A percentile compares a stretch with the other conserved stretches of the same genome.
Conservation (phyloP, 2,329 filamentous ascomycete species). For the Chrysoporthe cubensis region DNA sequence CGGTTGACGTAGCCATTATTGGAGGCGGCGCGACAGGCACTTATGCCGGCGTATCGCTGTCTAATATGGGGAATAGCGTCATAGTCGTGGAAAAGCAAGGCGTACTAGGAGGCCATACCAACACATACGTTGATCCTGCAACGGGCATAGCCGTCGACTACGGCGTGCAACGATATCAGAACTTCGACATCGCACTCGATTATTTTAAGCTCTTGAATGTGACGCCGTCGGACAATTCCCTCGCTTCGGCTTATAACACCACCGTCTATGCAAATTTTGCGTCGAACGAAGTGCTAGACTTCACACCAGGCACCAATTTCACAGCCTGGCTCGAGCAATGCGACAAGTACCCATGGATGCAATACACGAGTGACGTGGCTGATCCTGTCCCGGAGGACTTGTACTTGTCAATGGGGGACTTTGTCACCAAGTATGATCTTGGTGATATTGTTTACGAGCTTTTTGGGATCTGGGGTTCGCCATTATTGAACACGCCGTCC, state of each 20-base stretch:
- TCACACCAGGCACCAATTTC: conserved; percentile 38
- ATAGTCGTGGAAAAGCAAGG: conserved; percentile 30
- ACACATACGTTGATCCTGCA: conserved; percentile 48
- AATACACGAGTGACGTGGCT: conserved; percentile 41
- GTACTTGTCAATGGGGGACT: conserved; percentile 48
- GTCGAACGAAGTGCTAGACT: conserved; percentile 33
- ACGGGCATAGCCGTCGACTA: conserved; percentile 37
- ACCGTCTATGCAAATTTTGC: conserved; percentile 24
- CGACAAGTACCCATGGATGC: conserved; percentile 36
- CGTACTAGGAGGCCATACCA: conserved; percentile 43
- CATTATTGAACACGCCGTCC: neutral
- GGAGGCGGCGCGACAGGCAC: conserved; percentile 32
- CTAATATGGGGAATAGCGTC: conserved; percentile 30
- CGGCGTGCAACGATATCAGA: conserved; percentile 40
- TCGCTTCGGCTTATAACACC: conserved; percentile 42
- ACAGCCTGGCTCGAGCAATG: conserved; percentile 32
- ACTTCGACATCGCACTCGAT: conserved; percentile 41
- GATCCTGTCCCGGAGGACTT: conserved; percentile 51
- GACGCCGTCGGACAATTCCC: conserved; percentile 41
- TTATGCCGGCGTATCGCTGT: conserved; percentile 30
- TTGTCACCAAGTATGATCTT: conserved; percentile 48
- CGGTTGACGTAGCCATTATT: conserved; percentile 30
- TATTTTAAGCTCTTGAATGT: conserved; percentile 1
- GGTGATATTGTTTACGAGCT: conserved; percentile 40
- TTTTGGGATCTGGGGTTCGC: neutral